Base-by-base conservation (phyloP, 2,329 filamentous ascomycete species). In the Neonectria faginata region DNA sequence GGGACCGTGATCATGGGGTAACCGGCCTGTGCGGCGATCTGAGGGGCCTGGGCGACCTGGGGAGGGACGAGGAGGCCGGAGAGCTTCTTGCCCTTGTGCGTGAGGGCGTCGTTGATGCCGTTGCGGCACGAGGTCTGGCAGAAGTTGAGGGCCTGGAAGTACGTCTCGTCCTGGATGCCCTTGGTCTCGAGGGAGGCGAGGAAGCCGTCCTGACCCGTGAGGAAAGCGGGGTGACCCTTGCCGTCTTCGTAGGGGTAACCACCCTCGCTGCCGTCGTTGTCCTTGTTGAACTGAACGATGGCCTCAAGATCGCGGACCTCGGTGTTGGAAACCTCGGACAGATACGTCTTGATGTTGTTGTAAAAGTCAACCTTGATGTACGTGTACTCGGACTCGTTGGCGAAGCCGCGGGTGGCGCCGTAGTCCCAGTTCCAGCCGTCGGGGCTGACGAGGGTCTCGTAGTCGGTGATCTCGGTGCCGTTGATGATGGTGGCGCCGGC, bases 401-500 rank as follows among this genome's bases (percentile, higher is more conserved):
- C 79, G 70, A 81, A 88, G 2, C 89, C 89, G 4, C 89, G 85
- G 1, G 81, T 84, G 6, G 69, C 83, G 14, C 90, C 90, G 67
- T 88, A 91, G 71, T 91, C 89, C 85, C 91, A 94, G 76, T 93
- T 83, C 91, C 91, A 94, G n/a, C 89, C 89, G 53, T 85, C 76
- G 0, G 88, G 89, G 33, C 85, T 86, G 12, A 93, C 84, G 25
- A 92, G 86, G 0, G 79, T 86, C 72, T 89, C 77, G 70, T 88
- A 85, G 74, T 88, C 81, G 22, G 88, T 87, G 2, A 94, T 83
- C 73, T 94, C 91, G 0, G 90, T 92, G 27, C 84, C 84, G 72
- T 93, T 92, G 72, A 93, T 80, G 44, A 94, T 83, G 1, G 84
- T 90, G 0, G 89, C 91, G 1, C 92, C 91, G 0, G 88, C 87